Percentiles rank a stretch among this genome's conserved stretches.
phyloP scores from a whole-genome alignment of 257 asterid genomes.

The Primulina eburnea region DNA sequence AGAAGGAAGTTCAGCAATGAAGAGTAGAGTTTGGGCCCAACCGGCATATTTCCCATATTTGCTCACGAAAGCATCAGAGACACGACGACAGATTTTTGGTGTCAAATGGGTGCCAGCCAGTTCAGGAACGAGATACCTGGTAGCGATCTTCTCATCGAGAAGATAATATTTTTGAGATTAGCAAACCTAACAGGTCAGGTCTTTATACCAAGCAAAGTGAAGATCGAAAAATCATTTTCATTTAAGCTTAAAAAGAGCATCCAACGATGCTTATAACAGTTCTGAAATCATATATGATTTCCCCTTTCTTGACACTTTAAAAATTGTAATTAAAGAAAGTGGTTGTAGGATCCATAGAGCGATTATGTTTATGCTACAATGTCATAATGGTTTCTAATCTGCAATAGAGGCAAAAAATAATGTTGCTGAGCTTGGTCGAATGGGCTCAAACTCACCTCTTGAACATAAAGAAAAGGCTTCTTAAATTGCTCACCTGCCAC shows the following conservation, averaged over 20 bases:
- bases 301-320: not conserved
- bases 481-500: constrained; percentile 68
- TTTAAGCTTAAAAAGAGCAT: not conserved
- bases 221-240: no score
- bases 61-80: constrained; percentile 78
- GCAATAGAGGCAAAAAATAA: not conserved
- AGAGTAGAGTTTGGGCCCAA: constrained; percentile 99
- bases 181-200: not conserved
- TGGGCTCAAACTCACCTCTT: not conserved
- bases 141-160: constrained; percentile 62
- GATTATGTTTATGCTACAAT: not conserved
- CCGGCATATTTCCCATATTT: constrained; percentile 96
- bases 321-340: no score
- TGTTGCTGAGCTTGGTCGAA: not conserved
- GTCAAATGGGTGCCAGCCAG: constrained; percentile 76
- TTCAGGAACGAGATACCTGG: constrained; percentile 86
- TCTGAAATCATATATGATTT: not conserved
- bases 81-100: constrained; percentile 51
- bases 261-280: not conserved
- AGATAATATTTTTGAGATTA: constrained; percentile 17
- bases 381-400: not conserved
- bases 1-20: constrained; percentile 89
- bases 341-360: not conserved
- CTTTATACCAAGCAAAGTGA: not conserved
- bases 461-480: not conserved